A percentile compares a stretch with the other conserved stretches of the same genome.
phyloP scores from a whole-genome alignment of 192 early-diverging fungal genomes.

The Coemansia sp. region DNA sequence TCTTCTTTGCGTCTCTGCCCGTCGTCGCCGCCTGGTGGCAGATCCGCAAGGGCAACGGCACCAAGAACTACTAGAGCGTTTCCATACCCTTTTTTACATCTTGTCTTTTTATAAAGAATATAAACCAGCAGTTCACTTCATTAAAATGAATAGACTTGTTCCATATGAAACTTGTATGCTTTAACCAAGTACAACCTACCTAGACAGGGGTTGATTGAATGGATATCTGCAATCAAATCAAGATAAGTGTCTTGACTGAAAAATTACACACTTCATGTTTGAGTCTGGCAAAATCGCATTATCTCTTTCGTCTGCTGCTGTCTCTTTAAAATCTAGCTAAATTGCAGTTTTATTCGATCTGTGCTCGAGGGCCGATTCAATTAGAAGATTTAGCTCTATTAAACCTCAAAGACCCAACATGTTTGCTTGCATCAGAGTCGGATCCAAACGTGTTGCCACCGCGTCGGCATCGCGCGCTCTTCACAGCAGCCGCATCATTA shows the following conservation, averaged over 20 bases:
- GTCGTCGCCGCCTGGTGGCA: slow-evolving; percentile 53
- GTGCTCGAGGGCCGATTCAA: neutral
- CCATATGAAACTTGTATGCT: neutral
- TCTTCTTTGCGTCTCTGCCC: slow-evolving; percentile 33
- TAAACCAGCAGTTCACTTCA: neutral
- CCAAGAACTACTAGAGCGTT: slow-evolving; percentile 29
- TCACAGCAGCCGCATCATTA: slow-evolving; percentile 3
- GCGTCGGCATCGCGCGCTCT: slow-evolving; percentile 14
- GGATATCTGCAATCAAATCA: neutral
- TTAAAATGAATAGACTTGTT: neutral
- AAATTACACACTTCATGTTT: neutral
- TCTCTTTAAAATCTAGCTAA: neutral
- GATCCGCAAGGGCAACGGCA: slow-evolving; percentile 52
- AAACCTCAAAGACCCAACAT: neutral
- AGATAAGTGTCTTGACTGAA: neutral
- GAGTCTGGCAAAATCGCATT: too few relatives aligned
- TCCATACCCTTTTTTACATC: neutral
- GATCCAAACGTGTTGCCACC: slow-evolving; percentile 9
- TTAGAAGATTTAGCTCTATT: neutral
- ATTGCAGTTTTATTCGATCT: neutral
- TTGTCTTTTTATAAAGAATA: neutral
- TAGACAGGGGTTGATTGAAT: too few relatives aligned
- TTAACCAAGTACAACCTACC: neutral
- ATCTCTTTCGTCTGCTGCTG: too few relatives aligned
- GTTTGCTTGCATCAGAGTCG: slow-evolving; percentile 19